phyloP scores from a whole-genome alignment of 192 early-diverging fungal species.

The Helicostylum pulchrum region DNA sequence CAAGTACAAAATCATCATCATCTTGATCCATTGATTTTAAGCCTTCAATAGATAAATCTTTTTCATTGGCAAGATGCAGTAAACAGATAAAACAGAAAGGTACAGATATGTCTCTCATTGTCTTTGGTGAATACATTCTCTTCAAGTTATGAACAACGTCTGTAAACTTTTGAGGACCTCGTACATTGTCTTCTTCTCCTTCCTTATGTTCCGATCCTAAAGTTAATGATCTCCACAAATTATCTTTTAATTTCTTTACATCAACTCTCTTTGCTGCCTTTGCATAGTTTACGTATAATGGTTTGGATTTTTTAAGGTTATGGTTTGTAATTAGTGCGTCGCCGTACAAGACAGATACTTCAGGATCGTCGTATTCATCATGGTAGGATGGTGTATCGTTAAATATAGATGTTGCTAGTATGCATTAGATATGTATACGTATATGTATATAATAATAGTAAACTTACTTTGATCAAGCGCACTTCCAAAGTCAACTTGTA shows the following conservation, averaged over 20 bases:
- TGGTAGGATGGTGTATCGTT: conserved; percentile 42
- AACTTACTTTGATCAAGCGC: conserved; percentile 28
- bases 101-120: conserved; percentile 89
- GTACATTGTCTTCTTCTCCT: conserved; percentile 24
- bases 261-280: conserved; percentile 90
- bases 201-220: background rate
- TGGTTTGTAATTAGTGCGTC: conserved; percentile 32
- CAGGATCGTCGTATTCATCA: conserved; percentile 35
- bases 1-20: conserved; percentile 26
- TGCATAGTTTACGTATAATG: conserved; percentile 75
- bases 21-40: background rate
- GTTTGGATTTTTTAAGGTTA: conserved; percentile 62
- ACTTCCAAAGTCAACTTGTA: conserved; percentile 14
- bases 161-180: conserved; percentile 69
- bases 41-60: conserved; percentile 55
- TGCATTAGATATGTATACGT: background rate
- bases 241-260: conserved; percentile 94
- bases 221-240: conserved; percentile 83
- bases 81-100: conserved; percentile 97
- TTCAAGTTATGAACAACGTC: conserved; percentile 69
- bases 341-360: conserved; percentile 32
- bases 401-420: background rate
- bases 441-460: background rate
- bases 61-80: conserved; percentile 94
- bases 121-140: conserved; percentile 72